Evolutionary conservation across 169 alveolate genomes (phyloP).

Genomic region (Nephromyces sp.): DNA sequence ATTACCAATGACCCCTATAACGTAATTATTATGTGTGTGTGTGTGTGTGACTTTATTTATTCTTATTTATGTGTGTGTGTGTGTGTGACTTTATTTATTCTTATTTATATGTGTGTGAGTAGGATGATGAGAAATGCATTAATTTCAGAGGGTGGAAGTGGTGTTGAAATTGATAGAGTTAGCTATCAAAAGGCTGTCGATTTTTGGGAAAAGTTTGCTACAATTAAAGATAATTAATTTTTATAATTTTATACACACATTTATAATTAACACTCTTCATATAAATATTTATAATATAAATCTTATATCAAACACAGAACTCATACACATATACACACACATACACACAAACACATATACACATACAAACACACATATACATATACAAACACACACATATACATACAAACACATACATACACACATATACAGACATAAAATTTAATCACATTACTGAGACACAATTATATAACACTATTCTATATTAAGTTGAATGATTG

Average conservation of each 20-base stretch:
- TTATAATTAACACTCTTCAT: too few relatives aligned
- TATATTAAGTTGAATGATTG: too few relatives aligned
- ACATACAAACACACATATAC: too few relatives aligned
- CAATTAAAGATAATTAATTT: conserved; percentile 43
- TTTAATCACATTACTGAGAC: too few relatives aligned
- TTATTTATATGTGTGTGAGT: background rate
- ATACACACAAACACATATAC: too few relatives aligned
- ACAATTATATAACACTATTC: too few relatives aligned
- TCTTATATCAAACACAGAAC: too few relatives aligned
- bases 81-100: conserved; percentile 7
- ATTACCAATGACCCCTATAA: conserved; percentile 93
- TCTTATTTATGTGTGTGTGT: background rate
- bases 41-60: background rate
- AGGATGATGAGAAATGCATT: conserved; percentile 87
- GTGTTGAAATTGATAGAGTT: conserved; percentile 83
- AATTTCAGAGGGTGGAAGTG: conserved; percentile 95
- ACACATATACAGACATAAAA: too few relatives aligned
- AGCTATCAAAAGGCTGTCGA: conserved; percentile 82
- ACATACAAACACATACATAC: too few relatives aligned
- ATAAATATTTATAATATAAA: too few relatives aligned
- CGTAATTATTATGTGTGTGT: conserved; percentile 39
- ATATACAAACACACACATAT: too few relatives aligned
- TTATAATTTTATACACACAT: background rate
- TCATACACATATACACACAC: too few relatives aligned
- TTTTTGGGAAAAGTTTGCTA: conserved; percentile 87